Percentiles rank a stretch among this genome's conserved stretches.
Evolutionary conservation across 305 asterid species (phyloP).

Genomic region (Fraxinus sp.): DNA sequence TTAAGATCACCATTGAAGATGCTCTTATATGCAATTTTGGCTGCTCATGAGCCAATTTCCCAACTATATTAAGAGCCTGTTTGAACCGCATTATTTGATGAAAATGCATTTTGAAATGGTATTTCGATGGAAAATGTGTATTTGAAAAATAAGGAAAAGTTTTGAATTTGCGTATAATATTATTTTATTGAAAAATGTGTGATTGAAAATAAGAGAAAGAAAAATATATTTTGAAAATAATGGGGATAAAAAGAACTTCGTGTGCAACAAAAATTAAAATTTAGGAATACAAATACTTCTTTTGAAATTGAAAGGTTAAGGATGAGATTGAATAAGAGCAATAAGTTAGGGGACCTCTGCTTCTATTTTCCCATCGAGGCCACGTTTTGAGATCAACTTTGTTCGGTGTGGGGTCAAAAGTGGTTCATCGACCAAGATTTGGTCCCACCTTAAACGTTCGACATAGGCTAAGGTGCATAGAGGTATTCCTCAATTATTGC

Average conservation of each 20-base stretch:
- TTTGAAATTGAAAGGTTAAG: background rate
- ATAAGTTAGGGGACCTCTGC: background rate
- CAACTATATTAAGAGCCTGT: background rate
- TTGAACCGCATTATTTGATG: too few species aligned
- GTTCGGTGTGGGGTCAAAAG: constrained; percentile 9
- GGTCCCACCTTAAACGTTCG: constrained; percentile 14
- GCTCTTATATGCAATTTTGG: background rate
- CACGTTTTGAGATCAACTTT: background rate
- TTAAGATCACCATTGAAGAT: background rate
- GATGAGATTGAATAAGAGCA: background rate
- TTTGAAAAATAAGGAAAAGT: too few species aligned
- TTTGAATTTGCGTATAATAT: too few species aligned
- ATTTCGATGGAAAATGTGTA: too few species aligned
- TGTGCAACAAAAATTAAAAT: background rate
- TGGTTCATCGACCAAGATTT: constrained; percentile 10
- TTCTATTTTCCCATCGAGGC: background rate
- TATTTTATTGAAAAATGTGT: too few species aligned
- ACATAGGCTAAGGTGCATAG: background rate
- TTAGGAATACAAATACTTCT: background rate
- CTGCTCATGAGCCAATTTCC: background rate
- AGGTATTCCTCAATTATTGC: background rate
- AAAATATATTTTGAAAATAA: too few species aligned
- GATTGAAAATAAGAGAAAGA: too few species aligned
- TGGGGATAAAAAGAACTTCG: background rate
- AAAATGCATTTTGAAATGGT: too few species aligned